Conservation (phyloP, 2,329 filamentous ascomycete species). For the Botrytis byssoidea region DNA sequence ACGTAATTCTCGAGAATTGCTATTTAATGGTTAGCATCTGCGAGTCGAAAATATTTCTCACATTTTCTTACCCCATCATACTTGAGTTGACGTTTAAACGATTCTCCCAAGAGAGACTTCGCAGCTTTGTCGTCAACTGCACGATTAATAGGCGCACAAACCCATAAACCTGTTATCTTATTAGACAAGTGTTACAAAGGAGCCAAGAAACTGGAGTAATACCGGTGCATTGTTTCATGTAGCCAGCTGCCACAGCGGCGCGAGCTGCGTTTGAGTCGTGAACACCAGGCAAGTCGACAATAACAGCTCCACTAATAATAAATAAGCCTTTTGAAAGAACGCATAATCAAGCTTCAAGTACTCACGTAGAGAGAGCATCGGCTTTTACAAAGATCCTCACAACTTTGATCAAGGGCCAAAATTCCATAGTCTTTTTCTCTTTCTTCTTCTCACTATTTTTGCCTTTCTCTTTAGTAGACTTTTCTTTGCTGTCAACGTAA, state of each 20-base stretch:
- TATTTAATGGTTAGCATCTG: background rate
- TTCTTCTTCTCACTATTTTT: constrained; percentile 32
- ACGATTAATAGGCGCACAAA: constrained; percentile 60
- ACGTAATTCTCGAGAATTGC: constrained; percentile 35
- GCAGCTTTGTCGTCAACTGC: constrained; percentile 60
- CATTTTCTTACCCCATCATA: constrained; percentile 48
- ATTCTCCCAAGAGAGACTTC: constrained; percentile 53
- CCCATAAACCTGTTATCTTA: constrained; percentile 49
- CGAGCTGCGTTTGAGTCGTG: constrained; percentile 51
- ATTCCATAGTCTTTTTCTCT: constrained; percentile 39
- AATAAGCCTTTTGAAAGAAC: background rate
- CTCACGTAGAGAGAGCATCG: constrained; percentile 42
- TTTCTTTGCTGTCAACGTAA: constrained; percentile 34
- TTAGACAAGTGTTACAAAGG: background rate
- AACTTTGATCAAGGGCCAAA: constrained; percentile 43
- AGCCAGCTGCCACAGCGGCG: constrained; percentile 47
- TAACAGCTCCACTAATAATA: constrained; percentile 45
- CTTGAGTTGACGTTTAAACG: constrained; percentile 58
- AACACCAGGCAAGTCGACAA: constrained; percentile 55
- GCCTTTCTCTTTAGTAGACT: constrained; percentile 42
- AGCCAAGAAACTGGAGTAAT: background rate
- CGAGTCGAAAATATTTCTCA: no score
- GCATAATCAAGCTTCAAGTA: background rate
- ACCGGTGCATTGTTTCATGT: constrained; percentile 57
- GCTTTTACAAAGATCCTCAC: constrained; percentile 48